These are phyloP conservation scores for Halophytophthora batemanensis DNA, from an alignment of 352 stramenopile genomes.

Conservation along the genomic window DNA sequence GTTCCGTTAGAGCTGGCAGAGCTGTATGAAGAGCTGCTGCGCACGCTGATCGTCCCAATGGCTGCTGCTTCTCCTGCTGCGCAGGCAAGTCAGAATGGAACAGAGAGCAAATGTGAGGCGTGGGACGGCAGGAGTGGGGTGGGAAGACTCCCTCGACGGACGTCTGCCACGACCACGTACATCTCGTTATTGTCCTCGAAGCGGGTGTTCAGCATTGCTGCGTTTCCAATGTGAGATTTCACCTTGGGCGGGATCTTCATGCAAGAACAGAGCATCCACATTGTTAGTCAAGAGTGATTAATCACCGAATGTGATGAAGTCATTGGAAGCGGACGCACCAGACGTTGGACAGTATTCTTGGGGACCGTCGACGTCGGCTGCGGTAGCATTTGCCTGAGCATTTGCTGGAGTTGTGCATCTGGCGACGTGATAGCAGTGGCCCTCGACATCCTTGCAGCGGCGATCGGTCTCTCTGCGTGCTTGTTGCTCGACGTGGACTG, in stretches of 20 bases:
- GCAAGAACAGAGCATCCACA: background rate
- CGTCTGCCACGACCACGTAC: no score
- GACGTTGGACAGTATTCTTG: slow-evolving; percentile 2
- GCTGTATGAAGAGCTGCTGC: slow-evolving; percentile 63
- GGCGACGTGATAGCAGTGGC: slow-evolving; percentile 11
- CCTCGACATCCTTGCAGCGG: background rate
- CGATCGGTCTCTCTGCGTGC: background rate
- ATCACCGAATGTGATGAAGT: background rate
- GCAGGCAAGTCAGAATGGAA: background rate
- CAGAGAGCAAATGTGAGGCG: no score
- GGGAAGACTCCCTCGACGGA: no score
- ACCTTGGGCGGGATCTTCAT: slow-evolving; percentile 11
- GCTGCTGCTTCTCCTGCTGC: slow-evolving; percentile 8
- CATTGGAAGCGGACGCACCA: background rate
- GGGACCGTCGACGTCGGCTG: slow-evolving; percentile 3
- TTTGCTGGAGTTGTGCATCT: slow-evolving; percentile 50
- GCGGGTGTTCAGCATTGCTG: background rate
- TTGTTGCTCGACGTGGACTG: background rate
- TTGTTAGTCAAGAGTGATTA: background rate
- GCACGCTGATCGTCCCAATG: slow-evolving; percentile 61
- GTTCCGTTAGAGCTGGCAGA: slow-evolving; percentile 35
- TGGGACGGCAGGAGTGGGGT: no score
- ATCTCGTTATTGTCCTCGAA: background rate
- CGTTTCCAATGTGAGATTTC: background rate
- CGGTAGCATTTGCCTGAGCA: slow-evolving; percentile 48